Conservation (phyloP, 768 basidiomycete species). For the Roridomyces roridus region DNA sequence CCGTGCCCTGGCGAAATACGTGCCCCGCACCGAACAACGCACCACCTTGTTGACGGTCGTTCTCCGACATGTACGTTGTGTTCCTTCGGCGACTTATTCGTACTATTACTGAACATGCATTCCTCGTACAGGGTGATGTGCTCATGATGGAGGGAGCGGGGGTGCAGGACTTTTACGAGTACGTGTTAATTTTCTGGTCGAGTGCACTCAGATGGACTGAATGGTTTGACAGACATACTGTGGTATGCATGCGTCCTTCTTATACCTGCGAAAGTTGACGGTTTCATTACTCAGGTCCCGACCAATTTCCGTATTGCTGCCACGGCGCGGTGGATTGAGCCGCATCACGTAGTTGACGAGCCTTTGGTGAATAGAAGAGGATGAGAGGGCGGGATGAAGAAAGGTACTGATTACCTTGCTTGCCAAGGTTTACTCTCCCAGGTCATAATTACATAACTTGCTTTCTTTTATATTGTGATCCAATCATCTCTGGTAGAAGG, state of each 20-base stretch:
- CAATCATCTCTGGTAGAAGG: too few relatives aligned
- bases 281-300: slow-evolving; percentile 6
- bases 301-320: slow-evolving; percentile 21
- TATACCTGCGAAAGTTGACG: neutral
- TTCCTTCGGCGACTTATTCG: too few relatives aligned
- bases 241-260: slow-evolving; percentile 2
- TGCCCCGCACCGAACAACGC: slow-evolving; percentile 35
- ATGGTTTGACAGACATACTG: slow-evolving; percentile 10
- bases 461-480: too few relatives aligned
- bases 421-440: too few relatives aligned
- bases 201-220: neutral
- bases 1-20: slow-evolving; percentile 52
- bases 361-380: too few relatives aligned
- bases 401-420: too few relatives aligned
- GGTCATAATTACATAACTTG: too few relatives aligned
- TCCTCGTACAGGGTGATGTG: slow-evolving; percentile 19
- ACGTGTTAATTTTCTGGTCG: neutral
- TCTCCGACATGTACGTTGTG: slow-evolving; percentile 77
- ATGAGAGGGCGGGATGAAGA: too few relatives aligned
- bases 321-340: slow-evolving; percentile 19
- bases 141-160: slow-evolving; percentile 18
- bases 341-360: neutral
- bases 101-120: too few relatives aligned
- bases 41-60: slow-evolving; percentile 57
- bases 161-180: slow-evolving; percentile 20